These are phyloP conservation scores for Rhytidiadelphus loreus DNA, from an alignment of 225 moss, liverwort and hornwort genomes.

Conservation along the genomic window DNA sequence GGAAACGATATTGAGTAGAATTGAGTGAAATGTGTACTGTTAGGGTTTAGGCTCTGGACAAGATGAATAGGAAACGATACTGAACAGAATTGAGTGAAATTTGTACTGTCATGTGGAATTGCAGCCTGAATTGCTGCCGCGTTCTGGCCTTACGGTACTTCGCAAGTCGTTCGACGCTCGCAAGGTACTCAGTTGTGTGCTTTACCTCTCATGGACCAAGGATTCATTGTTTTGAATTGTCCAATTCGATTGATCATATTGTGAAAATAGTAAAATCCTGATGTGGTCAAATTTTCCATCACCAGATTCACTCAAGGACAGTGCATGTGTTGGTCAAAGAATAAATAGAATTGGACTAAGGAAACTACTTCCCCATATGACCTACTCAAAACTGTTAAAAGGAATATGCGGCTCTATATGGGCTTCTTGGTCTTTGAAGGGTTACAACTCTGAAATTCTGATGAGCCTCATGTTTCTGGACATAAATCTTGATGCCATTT, in stretches of 20 bases:
- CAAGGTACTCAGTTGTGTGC: slow-evolving; percentile 33
- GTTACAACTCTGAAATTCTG: not conserved
- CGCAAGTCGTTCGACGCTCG: slow-evolving; percentile 96
- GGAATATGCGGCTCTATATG: not conserved
- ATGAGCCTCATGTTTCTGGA: not conserved
- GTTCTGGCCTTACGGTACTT: slow-evolving; percentile 52
- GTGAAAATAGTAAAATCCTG: not conserved
- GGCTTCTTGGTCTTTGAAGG: not conserved
- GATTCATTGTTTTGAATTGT: not conserved
- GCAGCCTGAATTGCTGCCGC: slow-evolving; percentile 57
- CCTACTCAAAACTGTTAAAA: not conserved
- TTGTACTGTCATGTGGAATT: not conserved
- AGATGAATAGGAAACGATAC: not conserved
- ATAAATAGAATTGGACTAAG: not conserved
- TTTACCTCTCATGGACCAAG: not conserved
- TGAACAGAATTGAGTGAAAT: not conserved
- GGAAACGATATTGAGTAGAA: not conserved
- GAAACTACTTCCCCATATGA: not conserved
- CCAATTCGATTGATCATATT: not conserved
- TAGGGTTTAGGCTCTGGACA: not conserved
- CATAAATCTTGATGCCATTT: not conserved
- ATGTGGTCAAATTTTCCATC: not conserved
- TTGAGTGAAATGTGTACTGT: not conserved
- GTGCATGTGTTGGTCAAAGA: not conserved
- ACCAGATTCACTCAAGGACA: not conserved